These are phyloP conservation scores for Amanita pseudoporphyria DNA, from an alignment of 768 basidiomycete species.

Conservation along the genomic window DNA sequence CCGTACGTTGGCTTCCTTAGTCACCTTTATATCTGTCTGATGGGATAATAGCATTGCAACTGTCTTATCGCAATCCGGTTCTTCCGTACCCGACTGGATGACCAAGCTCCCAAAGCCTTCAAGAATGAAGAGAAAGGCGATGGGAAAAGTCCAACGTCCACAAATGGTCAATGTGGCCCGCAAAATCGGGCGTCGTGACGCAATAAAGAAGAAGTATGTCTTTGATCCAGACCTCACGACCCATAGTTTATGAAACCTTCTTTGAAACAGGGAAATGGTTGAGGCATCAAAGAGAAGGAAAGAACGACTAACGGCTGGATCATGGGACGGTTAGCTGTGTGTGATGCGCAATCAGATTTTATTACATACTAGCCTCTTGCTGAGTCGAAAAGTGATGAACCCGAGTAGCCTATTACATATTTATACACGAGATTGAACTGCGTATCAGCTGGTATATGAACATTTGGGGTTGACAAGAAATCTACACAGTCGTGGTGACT, in stretches of 20 bases:
- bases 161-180: slow-evolving; percentile 66
- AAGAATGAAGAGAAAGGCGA: slow-evolving; percentile 74
- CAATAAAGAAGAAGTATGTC: slow-evolving; percentile 61
- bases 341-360: not conserved
- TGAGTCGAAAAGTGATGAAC: not conserved
- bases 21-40: not conserved
- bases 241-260: slow-evolving; percentile 1
- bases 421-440: not conserved
- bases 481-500: not conserved
- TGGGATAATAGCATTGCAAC: slow-evolving; percentile 69
- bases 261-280: slow-evolving; percentile 62
- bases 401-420: not conserved
- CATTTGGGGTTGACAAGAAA: not conserved
- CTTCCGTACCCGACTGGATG: slow-evolving; percentile 90
- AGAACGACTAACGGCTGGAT: slow-evolving; percentile 22
- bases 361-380: not conserved
- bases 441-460: not conserved
- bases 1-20: slow-evolving; percentile 39
- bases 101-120: slow-evolving; percentile 89
- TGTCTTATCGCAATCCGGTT: slow-evolving; percentile 89
- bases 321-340: slow-evolving; percentile 5
- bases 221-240: not conserved
- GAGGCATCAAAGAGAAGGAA: slow-evolving; percentile 62
- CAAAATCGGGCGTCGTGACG: slow-evolving; percentile 56
- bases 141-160: slow-evolving; percentile 78